Base-by-base conservation (phyloP, 2,329 filamentous ascomycete species). In the Venturia effusa region DNA sequence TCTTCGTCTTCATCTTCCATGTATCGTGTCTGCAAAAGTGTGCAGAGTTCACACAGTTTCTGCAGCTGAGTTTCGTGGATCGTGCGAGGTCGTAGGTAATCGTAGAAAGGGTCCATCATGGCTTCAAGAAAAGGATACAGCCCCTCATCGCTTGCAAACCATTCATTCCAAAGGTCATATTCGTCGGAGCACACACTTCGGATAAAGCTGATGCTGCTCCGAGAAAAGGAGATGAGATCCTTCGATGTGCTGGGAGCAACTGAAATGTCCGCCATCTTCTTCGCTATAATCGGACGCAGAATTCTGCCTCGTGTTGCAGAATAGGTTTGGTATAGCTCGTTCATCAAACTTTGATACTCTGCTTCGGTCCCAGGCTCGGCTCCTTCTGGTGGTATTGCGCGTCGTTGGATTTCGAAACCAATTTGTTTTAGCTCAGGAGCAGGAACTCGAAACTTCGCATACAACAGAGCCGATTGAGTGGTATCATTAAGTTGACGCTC, bases 401-500 rank as follows among this genome's bases (percentile, higher is more conserved):
- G 78, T 71, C 87, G 88, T 68, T 88, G 85, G 43, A 88, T 87
- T 69, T 88, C 85, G 27, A 86, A 73, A 10, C 86, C 87, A 51
- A 89, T 79, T 63, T 81, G 79, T 71, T 88, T 87, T 63, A 89
- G 74, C 67, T 88, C 84, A 3, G 83, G 80, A 1, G 87, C 87
- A 55, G 83, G 84, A 30, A 88, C 83, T 32, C 86, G 79, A 66
- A 89, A 90, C 68, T 89, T 89, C 24, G 87, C 86, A 69, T 89
- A 89, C 1, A 89, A 75, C 10, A 89, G 74, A 11, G 87, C 85
- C 27, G 87, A 89, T 77, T 88, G 84, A 1, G 86, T 88, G 0
- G 87, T 88, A 66, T 89, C 87, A 67, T 88, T 89, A 51, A 88
- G 75, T 68, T 87, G 84, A n/a, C 83, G 81, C 66, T 87, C 84